A percentile compares a stretch with the other conserved stretches of the same genome.
phyloP scores from a whole-genome alignment of 768 basidiomycete species.

The Inosperma sp. region DNA sequence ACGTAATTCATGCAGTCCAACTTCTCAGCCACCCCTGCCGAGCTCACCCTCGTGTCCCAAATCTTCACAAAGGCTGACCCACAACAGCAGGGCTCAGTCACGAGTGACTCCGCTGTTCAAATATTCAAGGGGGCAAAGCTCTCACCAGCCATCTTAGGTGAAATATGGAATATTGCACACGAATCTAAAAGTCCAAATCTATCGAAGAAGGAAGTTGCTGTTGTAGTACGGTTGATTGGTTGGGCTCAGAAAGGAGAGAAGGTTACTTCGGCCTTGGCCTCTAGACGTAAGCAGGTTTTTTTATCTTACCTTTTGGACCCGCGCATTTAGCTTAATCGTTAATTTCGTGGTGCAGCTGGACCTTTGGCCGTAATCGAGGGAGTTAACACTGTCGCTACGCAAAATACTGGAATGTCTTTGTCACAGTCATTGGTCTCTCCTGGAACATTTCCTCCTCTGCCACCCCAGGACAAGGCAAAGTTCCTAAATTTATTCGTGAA shows the following conservation, averaged over 20 bases:
- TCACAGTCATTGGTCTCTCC: conserved; percentile 64
- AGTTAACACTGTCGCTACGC: conserved; percentile 50
- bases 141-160: conserved; percentile 71
- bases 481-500: conserved; percentile 75
- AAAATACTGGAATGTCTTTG: conserved; percentile 53
- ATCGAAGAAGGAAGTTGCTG: conserved; percentile 79
- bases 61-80: conserved; percentile 73
- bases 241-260: conserved; percentile 87
- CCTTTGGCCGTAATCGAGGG: conserved; percentile 81
- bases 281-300: conserved; percentile 58
- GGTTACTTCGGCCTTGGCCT: conserved; percentile 54
- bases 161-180: conserved; percentile 93
- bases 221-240: conserved; percentile 87
- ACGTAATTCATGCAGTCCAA: conserved; percentile 40
- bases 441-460: conserved; percentile 59
- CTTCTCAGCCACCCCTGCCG: conserved; percentile 45
- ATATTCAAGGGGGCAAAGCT: conserved; percentile 84
- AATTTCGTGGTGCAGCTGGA: conserved; percentile 53
- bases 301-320: conserved; percentile 3
- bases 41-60: conserved; percentile 59
- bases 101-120: conserved; percentile 86
- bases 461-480: conserved; percentile 77
- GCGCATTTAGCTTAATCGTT: conserved; percentile 14
- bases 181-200: conserved; percentile 92
- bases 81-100: conserved; percentile 77